phyloP scores from a whole-genome alignment of 177 flowering plant genomes.

The Telopea speciosissima region DNA sequence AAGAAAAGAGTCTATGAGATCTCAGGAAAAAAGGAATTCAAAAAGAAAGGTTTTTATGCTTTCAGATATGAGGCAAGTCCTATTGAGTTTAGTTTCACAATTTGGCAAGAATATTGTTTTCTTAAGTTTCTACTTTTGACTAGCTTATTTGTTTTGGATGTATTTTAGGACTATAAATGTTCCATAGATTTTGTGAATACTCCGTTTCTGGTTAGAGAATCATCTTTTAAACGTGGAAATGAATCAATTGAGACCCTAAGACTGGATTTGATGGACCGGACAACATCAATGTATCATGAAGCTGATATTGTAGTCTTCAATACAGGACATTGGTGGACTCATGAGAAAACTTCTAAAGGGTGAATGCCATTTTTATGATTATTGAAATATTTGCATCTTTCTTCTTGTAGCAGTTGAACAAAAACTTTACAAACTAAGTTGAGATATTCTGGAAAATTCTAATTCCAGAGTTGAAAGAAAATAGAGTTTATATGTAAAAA shows the following conservation, averaged over 20 bases:
- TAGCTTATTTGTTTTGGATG: slow-evolving; percentile 1
- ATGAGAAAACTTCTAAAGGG: slow-evolving; percentile 86
- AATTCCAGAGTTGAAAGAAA: not conserved
- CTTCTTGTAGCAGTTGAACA: not conserved
- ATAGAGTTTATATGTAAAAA: not conserved
- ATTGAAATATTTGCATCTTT: not conserved
- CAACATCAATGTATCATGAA: slow-evolving; percentile 55
- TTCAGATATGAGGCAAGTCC: slow-evolving; percentile 73
- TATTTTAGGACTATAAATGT: slow-evolving; percentile 63
- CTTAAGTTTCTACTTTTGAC: slow-evolving; percentile 2
- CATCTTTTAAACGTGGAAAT: not conserved
- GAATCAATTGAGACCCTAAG: slow-evolving; percentile 1
- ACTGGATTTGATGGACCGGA: slow-evolving; percentile 66
- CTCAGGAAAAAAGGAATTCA: slow-evolving; percentile 60
- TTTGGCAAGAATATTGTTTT: not conserved
- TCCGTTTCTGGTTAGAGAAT: slow-evolving; percentile 46
- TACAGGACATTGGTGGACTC: slow-evolving; percentile 98
- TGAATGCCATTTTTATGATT: slow-evolving; percentile 20
- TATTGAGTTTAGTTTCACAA: not conserved
- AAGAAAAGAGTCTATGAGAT: slow-evolving; percentile 64
- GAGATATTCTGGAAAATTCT: not conserved
- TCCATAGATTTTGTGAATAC: slow-evolving; percentile 66
- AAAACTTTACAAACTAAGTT: no score
- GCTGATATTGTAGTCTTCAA: slow-evolving; percentile 76
- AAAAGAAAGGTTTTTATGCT: slow-evolving; percentile 67